phyloP scores from a whole-genome alignment of 768 basidiomycete species.

The Pilatotrama ljubarskyi region DNA sequence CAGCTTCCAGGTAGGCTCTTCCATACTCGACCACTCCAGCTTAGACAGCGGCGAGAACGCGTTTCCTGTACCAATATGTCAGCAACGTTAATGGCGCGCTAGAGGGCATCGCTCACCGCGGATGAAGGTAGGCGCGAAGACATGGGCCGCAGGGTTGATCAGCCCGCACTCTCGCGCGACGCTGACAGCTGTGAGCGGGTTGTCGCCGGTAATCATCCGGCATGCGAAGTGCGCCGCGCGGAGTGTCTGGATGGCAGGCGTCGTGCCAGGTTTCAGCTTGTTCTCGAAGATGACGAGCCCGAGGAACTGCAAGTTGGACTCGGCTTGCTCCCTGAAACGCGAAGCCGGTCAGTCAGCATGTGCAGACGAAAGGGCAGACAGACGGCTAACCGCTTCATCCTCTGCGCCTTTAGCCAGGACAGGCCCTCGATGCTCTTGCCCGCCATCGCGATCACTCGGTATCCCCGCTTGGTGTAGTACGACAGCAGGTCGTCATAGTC shows the following conservation, averaged over 20 bases:
- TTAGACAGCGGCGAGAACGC: slow-evolving; percentile 53
- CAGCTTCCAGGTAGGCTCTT: slow-evolving; percentile 80
- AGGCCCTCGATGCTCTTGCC: slow-evolving; percentile 93
- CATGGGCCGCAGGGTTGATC: slow-evolving; percentile 84
- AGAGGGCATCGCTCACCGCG: slow-evolving; percentile 48
- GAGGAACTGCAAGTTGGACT: slow-evolving; percentile 85
- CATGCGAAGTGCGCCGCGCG: slow-evolving; percentile 90
- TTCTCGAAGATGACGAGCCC: slow-evolving; percentile 98
- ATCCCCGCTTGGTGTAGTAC: slow-evolving; percentile 96
- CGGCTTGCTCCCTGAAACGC: slow-evolving; percentile 86
- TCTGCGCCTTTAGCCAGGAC: slow-evolving; percentile 96
- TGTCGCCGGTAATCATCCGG: slow-evolving; percentile 98
- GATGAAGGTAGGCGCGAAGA: slow-evolving; percentile 81
- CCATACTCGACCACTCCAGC: slow-evolving; percentile 90
- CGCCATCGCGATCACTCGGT: slow-evolving; percentile 96
- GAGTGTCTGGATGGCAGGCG: slow-evolving; percentile 86
- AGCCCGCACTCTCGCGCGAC: slow-evolving; percentile 93
- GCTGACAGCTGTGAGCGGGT: slow-evolving; percentile 93
- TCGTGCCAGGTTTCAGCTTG: slow-evolving; percentile 89
- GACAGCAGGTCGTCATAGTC: slow-evolving; percentile 96
- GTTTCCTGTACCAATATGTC: slow-evolving; percentile 45
- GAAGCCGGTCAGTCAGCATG: too few species aligned
- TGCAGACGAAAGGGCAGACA: too few species aligned
- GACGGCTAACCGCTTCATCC: slow-evolving; percentile 78
- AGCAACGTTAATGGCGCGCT: not conserved